Percentiles rank a stretch among this genome's conserved stretches.
Conservation (phyloP, 140 eudicot genomes). For the Senecio squalidus region DNA sequence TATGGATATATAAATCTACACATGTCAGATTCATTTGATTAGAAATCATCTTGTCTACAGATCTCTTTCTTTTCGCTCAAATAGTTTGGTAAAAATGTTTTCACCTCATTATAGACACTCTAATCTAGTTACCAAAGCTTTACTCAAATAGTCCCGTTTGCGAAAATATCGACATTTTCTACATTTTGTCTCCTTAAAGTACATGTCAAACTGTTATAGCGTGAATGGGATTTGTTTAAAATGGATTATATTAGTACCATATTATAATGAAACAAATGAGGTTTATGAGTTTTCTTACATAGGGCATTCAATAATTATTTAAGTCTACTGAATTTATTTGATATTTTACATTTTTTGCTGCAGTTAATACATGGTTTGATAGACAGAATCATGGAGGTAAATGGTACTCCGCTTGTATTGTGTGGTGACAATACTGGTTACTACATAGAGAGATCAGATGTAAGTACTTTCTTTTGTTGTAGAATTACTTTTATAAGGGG, state of each 20-base stretch:
- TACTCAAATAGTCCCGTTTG: too few relatives aligned
- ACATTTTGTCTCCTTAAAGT: not conserved
- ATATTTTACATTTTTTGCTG: slow-evolving; percentile 1
- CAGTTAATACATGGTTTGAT: slow-evolving; percentile 88
- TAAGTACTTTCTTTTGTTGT: slow-evolving; percentile 20
- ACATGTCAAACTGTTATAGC: not conserved
- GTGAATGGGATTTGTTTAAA: not conserved
- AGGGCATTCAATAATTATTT: not conserved
- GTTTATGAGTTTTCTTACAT: not conserved
- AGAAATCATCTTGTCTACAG: slow-evolving; percentile 4
- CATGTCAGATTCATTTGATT: slow-evolving; percentile 10
- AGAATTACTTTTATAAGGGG: not conserved
- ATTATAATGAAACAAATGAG: not conserved
- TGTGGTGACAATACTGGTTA: slow-evolving; percentile 72
- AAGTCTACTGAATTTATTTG: not conserved
- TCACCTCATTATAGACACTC: slow-evolving; percentile 10
- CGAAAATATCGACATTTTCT: too few relatives aligned
- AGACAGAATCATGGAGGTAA: slow-evolving; percentile 87
- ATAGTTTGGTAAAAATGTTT: not conserved
- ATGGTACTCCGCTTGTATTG: slow-evolving; percentile 54
- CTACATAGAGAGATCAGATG: slow-evolving; percentile 62
- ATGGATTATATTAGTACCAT: not conserved
- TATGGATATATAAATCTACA: not conserved
- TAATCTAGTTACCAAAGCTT: not conserved
- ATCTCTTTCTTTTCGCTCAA: not conserved